Evolutionary conservation across 768 basidiomycete species (phyloP), one percentile per base, ranked within the genome.

Genomic region (Lactifluus echinatus): DNA sequence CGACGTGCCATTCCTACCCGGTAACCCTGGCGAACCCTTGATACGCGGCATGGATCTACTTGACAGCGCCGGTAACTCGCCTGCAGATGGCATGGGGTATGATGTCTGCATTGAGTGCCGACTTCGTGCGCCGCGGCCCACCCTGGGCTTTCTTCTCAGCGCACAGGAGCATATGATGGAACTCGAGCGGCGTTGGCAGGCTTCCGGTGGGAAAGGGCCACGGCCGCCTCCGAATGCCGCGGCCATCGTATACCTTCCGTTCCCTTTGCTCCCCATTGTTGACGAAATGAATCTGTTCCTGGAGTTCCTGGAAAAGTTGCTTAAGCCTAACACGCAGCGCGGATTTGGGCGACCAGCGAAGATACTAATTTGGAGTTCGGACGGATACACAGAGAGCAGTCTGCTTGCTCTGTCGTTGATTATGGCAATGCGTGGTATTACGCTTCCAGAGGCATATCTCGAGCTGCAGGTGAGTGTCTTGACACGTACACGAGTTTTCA

Each of bases 361-460:
- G 67, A 73, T 93, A 53, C 77, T 93, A 60, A 69, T 93, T 28
- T 89, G 91, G 70, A 87, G 85, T 17, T 79, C 85, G 17, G 92
- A 94, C 68, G 92, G 90, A 48, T 93, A 95, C 73, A 97, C 95
- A 23, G 94, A 97, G 70, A 88, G 89, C 10, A 88, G 87, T 24
- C 83, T 94, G 6, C 83, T 92, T 51, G 93, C 93, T 21, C 76
- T 97, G 52, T 82, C 83, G 61, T 80, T 95, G 50, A 74, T 96
- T 60, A 97, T 98, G 93, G 81, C 81, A 24, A 72, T 84, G 51
- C 80, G 79, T 55, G 73, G 74, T 19, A 71, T 87, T 34, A 71
- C 75, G 48, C 78, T 96, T 8, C 90, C 93, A 8, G 91, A 94
- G 68, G 95, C 93, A 7, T 97, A 95, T 73, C 75, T 97, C 31